Base-by-base conservation (phyloP, 2,329 filamentous ascomycete genomes). In the Xylaria sp. region DNA sequence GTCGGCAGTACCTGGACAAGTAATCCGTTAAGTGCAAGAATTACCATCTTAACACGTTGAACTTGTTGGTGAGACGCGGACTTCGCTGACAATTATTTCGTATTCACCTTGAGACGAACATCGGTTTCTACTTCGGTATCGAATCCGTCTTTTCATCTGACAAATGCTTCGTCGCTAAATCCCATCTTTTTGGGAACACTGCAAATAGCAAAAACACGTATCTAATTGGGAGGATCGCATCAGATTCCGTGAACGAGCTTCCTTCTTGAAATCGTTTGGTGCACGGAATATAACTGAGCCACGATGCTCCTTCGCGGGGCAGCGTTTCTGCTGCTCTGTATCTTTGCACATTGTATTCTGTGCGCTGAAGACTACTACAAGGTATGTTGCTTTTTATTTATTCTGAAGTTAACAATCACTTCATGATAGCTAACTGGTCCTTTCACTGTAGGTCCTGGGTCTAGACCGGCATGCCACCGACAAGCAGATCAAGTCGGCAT, bases 401-500 rank as follows among this genome's bases (percentile, higher is more conserved):
- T 47, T 9, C 16, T 39, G 23, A n/a, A 9, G 4, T n/a, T 50
- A 11, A 13, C 48, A 50, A 10, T 34, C 1, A 7, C 16, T 42
- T 30, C 3, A 10, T 19, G 10, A 4, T 13, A 16, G 11, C 16
- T 6, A 44, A 51, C 23, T 9, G 6, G 34, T 11, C 44, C 11
- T 54, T 54, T 9, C n/a, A 23, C 7, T 54, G 0, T 49, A 96
- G 86, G 77, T 96, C 60, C 84, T 99, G 30, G 91, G 89, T 57
- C 77, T 99, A 64, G 83, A 88, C 70, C 91, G 85, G 70, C 80
- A 87, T 61, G 93, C 93, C 13, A 87, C 85, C 52, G 92, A 96
- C 57, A 87, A 87, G 70, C 89, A 97, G 69, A 88, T 99, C 73
- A 99, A 99, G 76, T 89, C 90, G 51, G 92, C 94, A 19, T 99